Evolutionary conservation across 2,329 filamentous ascomycete species (phyloP), one percentile per base, ranked within the genome.

Genomic region (Westerdykella aurantiaca): DNA sequence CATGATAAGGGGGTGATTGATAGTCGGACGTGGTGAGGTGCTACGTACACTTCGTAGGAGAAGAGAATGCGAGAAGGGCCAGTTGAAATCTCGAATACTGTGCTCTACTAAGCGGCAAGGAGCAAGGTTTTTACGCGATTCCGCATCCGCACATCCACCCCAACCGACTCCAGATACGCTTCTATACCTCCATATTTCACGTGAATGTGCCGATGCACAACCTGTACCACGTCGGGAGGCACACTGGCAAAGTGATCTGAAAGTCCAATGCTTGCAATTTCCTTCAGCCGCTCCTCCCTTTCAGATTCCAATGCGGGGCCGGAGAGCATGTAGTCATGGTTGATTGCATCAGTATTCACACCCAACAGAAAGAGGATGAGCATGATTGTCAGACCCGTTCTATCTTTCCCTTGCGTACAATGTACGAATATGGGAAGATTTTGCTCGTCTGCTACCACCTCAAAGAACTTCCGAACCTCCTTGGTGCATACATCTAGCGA

Each of bases 341-440:
- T 72, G 34, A 94, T 81, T 2, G 80, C 83, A 0, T 74, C 61
- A 1, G 72, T 45, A 0, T 81, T 78, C 1, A 86, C 61, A 22
- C 60, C 69, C 3, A 86, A 72, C 10, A 86, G 69, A 56, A 91
- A 73, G 16, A 94, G 69, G 0, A 85, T 66, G 4, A 95, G 70
- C 34, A 85, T 71, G 5, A 88, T 72, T 10, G 86, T 72, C 11
- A 95, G 70, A 0, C 89, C 89, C 1, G 81, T 89, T 2, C 89
- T 79, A 60, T 95, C 89, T 63, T 95, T 95, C 45, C 89, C 89
- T 58, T 94, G 88, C 0, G 88, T 93, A 66, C 89, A 95, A 66
- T 95, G 88, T 2, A 93, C 70, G 6, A 95, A 61, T 1, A 82
- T 66, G 0, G 88, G 88, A 50, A 82, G 80, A 13, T 73, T 73